A percentile compares a stretch with the other conserved stretches of the same genome.
These are phyloP conservation scores for Miscanthus lutarioriparius DNA, from an alignment of 176 grass and related monocot genomes.

Conservation along the genomic window DNA sequence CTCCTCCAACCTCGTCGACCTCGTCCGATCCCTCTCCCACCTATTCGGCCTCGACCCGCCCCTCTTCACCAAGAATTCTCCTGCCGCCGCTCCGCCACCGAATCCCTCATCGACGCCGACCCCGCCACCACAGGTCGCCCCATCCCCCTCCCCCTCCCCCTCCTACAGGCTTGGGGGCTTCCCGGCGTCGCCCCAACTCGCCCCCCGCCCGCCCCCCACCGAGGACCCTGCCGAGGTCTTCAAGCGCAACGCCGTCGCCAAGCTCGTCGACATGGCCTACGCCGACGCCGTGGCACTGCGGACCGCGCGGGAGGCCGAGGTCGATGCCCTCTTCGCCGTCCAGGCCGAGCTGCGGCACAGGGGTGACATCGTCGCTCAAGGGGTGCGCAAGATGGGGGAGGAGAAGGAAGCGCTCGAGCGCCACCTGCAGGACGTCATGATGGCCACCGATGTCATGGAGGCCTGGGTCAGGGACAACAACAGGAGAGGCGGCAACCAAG, in stretches of 20 bases:
- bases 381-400: conserved; percentile 54
- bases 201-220: conserved; percentile 5
- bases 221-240: conserved; percentile 78
- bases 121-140: conserved; percentile 3
- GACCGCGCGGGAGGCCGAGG: conserved; percentile 46
- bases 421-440: conserved; percentile 64
- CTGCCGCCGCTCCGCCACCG: not conserved
- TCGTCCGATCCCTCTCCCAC: conserved; percentile 71
- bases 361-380: conserved; percentile 42
- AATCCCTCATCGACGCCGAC: conserved; percentile 3
- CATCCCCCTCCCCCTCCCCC: not conserved
- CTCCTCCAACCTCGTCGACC: conserved; percentile 83
- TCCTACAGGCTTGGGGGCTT: conserved; percentile 28
- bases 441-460: conserved; percentile 66
- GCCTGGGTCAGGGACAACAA: conserved; percentile 58
- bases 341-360: conserved; percentile 63
- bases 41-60: conserved; percentile 81
- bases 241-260: conserved; percentile 56
- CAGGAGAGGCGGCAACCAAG: conserved; percentile 28
- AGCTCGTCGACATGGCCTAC: conserved; percentile 63
- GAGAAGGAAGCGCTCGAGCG: conserved; percentile 78
- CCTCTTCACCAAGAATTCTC: conserved; percentile 57
- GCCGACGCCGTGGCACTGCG: conserved; percentile 27
- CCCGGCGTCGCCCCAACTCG: conserved; percentile 38
- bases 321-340: conserved; percentile 58